Evolutionary conservation across 2,329 filamentous ascomycete species (phyloP).

Genomic region (Aureobasidium namibiae): DNA sequence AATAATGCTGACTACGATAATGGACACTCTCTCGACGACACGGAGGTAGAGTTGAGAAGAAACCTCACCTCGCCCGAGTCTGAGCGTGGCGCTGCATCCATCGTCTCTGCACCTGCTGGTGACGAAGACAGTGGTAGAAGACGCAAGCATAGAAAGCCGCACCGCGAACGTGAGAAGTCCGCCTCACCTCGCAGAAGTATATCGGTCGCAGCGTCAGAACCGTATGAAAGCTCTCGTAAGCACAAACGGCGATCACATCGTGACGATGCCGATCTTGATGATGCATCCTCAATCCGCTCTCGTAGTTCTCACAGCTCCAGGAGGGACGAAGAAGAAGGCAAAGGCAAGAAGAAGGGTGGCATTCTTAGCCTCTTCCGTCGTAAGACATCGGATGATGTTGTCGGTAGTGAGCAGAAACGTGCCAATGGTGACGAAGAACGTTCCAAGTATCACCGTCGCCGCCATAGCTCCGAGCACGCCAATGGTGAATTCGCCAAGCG

Average conservation of each 20-base stretch:
- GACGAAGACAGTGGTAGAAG: slow-evolving; percentile 26
- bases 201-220: slow-evolving; percentile 34
- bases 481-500: slow-evolving; percentile 17
- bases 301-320: slow-evolving; percentile 16
- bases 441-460: slow-evolving; percentile 34
- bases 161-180: slow-evolving; percentile 20
- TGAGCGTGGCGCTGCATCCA: slow-evolving; percentile 19
- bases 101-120: slow-evolving; percentile 22
- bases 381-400: slow-evolving; percentile 34
- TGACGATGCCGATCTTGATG: slow-evolving; percentile 33
- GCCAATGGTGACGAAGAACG: slow-evolving; percentile 34
- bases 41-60: not conserved
- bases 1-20: not conserved
- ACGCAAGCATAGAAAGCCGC: slow-evolving; percentile 26
- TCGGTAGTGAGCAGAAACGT: slow-evolving; percentile 24
- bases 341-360: slow-evolving; percentile 38
- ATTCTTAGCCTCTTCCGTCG: slow-evolving; percentile 39
- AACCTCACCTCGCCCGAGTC: slow-evolving; percentile 5
- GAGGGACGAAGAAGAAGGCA: slow-evolving; percentile 31
- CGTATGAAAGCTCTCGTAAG: slow-evolving; percentile 26
- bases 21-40: not conserved
- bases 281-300: slow-evolving; percentile 31
- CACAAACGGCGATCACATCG: slow-evolving; percentile 28
- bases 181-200: slow-evolving; percentile 26
- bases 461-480: slow-evolving; percentile 27